A percentile compares a stretch with the other conserved stretches of the same genome.
Evolutionary conservation across 306 rosid genomes (phyloP).

Genomic region (Glycyrrhiza uralensis): DNA sequence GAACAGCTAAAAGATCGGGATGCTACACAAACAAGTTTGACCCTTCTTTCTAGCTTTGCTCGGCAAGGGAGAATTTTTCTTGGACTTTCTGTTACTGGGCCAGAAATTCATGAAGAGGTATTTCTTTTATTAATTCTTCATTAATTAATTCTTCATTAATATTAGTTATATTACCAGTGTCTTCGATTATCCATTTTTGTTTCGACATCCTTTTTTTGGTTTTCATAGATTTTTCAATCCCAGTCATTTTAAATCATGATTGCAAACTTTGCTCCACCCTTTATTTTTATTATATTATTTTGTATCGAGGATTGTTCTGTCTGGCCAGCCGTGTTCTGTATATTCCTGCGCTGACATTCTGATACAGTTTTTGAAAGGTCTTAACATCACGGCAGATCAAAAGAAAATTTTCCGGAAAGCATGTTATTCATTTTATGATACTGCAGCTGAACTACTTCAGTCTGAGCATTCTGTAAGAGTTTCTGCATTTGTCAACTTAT

Average conservation of each 20-base stretch:
- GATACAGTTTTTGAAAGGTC: conserved; percentile 84
- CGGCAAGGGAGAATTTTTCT: conserved; percentile 94
- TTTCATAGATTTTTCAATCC: conserved; percentile 1
- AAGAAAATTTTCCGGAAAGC: conserved; percentile 82
- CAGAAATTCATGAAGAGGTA: conserved; percentile 88
- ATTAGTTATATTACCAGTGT: not conserved
- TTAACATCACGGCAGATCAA: conserved; percentile 84
- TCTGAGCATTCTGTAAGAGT: conserved; percentile 90
- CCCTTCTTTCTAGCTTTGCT: conserved; percentile 98
- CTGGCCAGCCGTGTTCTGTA: conserved; percentile 11
- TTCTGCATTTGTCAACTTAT: conserved; percentile 7
- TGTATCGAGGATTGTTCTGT: conserved; percentile 19
- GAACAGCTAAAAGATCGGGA: conserved; percentile 95
- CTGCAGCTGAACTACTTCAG: conserved; percentile 86
- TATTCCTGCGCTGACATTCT: conserved; percentile 36
- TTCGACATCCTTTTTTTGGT: not conserved
- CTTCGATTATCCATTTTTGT: not conserved
- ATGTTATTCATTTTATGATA: conserved; percentile 76
- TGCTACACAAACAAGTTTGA: conserved; percentile 87
- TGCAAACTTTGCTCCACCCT: not conserved
- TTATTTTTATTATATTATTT: not conserved
- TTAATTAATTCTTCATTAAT: not conserved
- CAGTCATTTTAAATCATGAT: not conserved
- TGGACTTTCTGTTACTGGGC: conserved; percentile 74
- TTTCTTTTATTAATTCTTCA: not conserved